Evolutionary conservation across 139 green algal species (phyloP).

Genomic region (Marvania coccoides): DNA sequence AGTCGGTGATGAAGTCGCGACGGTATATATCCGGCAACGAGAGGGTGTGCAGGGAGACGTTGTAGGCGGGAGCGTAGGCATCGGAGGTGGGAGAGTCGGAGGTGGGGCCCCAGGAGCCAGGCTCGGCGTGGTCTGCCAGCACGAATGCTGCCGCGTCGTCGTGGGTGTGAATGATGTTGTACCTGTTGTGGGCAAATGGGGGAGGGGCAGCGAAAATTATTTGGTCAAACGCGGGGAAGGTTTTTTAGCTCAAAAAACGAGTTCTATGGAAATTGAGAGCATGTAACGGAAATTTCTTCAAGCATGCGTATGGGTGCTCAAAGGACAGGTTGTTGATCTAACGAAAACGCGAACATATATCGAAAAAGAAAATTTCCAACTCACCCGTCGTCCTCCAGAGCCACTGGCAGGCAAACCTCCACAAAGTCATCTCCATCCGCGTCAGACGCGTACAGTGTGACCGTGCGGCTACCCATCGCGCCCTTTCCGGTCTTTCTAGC

Average conservation of each 20-base stretch:
- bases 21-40: slow-evolving; percentile 59
- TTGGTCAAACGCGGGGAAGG: too few relatives aligned
- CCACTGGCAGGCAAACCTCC: slow-evolving; percentile 68
- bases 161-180: slow-evolving; percentile 78
- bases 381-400: slow-evolving; percentile 41
- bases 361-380: too few relatives aligned
- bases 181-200: slow-evolving; percentile 43
- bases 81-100: slow-evolving; percentile 46
- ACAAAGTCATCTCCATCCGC: slow-evolving; percentile 52
- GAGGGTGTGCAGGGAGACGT: slow-evolving; percentile 68
- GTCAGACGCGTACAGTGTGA: slow-evolving; percentile 41
- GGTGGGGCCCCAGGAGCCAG: slow-evolving; percentile 21
- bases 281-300: too few relatives aligned
- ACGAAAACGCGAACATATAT: too few relatives aligned
- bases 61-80: slow-evolving; percentile 63
- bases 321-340: too few relatives aligned
- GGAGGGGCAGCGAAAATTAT: too few relatives aligned
- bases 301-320: too few relatives aligned
- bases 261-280: too few relatives aligned
- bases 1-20: slow-evolving; percentile 57
- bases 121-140: slow-evolving; percentile 54
- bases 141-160: slow-evolving; percentile 62
- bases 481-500: slow-evolving; percentile 15
- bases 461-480: slow-evolving; percentile 21
- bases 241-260: too few relatives aligned